Evolutionary conservation across 2,329 filamentous ascomycete species (phyloP).

Genomic region (Alternaria novae-zelandiae): DNA sequence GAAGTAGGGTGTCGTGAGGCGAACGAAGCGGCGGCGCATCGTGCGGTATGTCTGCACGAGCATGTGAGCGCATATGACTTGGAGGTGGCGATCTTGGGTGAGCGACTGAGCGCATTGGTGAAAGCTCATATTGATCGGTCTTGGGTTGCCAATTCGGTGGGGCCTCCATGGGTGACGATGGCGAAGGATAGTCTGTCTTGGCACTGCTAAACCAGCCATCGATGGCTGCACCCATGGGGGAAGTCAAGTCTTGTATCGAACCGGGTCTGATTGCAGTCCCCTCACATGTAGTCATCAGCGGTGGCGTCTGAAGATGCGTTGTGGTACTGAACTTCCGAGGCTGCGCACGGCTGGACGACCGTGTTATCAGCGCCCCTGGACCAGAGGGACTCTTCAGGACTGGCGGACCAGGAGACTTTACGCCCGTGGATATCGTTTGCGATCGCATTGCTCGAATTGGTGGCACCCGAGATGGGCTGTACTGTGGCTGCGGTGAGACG

Average conservation of each 20-base stretch:
- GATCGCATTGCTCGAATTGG: slow-evolving; percentile 4
- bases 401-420: neutral
- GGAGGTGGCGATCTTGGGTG: slow-evolving; percentile 2
- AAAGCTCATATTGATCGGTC: slow-evolving; percentile 24
- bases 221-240: slow-evolving; percentile 23
- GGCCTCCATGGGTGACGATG: neutral
- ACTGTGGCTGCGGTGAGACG: neutral
- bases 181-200: neutral
- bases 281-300: neutral
- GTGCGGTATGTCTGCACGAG: neutral
- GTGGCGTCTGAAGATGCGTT: slow-evolving; percentile 3
- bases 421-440: neutral
- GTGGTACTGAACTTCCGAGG: slow-evolving; percentile 11
- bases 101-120: slow-evolving; percentile 21
- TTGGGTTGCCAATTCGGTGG: slow-evolving; percentile 17
- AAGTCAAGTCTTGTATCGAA: slow-evolving; percentile 13
- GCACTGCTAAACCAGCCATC: slow-evolving; percentile 16
- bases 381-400: neutral
- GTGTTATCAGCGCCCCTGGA: neutral
- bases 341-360: neutral
- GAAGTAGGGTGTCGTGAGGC: neutral
- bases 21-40: neutral
- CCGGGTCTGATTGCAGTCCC: neutral
- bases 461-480: neutral
- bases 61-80: neutral